Conservation (phyloP, 2,329 filamentous ascomycete species). For the Diaporthe sp. region DNA sequence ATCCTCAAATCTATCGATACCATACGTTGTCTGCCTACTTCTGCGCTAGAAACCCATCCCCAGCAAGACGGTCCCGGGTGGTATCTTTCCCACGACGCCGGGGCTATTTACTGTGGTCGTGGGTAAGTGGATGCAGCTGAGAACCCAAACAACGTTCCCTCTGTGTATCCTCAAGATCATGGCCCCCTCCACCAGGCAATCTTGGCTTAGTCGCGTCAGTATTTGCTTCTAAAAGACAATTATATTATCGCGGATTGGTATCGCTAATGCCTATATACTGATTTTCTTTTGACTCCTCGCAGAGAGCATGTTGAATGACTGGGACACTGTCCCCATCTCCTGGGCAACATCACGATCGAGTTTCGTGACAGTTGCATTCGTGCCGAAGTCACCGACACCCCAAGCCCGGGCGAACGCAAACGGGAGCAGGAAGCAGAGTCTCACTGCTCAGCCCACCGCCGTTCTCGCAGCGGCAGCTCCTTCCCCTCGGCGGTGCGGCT, state of each 20-base stretch:
- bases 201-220: background rate
- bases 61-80: background rate
- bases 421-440: slow-evolving; percentile 31
- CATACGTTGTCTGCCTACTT: background rate
- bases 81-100: background rate
- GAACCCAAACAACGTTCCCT: no score
- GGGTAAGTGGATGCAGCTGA: background rate
- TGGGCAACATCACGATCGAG: background rate
- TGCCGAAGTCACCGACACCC: background rate
- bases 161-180: background rate
- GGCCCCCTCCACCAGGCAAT: no score
- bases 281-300: slow-evolving; percentile 5
- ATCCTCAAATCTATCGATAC: background rate
- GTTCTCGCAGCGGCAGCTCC: slow-evolving; percentile 81
- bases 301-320: slow-evolving; percentile 40
- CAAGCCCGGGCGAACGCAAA: background rate
- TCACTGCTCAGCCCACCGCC: slow-evolving; percentile 78
- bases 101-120: no score
- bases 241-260: slow-evolving; percentile 19
- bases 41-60: background rate
- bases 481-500: slow-evolving; percentile 65
- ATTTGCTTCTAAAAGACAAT: slow-evolving; percentile 4
- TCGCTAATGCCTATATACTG: slow-evolving; percentile 25
- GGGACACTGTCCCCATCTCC: background rate
- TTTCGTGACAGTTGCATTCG: slow-evolving; percentile 2